A percentile compares a stretch with the other conserved stretches of the same genome.
Evolutionary conservation across 257 asterid species (phyloP).

Genomic region (Knoxia roxburghii): DNA sequence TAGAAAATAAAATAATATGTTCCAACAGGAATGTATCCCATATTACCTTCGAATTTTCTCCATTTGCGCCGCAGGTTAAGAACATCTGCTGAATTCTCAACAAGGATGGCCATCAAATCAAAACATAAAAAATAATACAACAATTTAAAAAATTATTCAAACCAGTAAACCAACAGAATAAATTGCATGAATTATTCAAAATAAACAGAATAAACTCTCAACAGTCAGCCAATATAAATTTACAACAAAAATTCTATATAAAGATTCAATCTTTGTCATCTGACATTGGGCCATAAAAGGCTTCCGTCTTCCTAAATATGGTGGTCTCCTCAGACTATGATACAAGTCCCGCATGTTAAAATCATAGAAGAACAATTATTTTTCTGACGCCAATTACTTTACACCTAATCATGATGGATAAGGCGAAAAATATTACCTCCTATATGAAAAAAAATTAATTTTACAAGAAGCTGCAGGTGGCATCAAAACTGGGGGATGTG

Average conservation of each 20-base stretch:
- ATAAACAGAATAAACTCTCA: no score
- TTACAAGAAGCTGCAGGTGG: conserved; percentile 14
- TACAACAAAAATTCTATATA: neutral
- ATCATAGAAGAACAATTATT: neutral
- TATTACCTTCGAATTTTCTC: no score
- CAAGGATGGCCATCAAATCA: no score
- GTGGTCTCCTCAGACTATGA: conserved; percentile 14
- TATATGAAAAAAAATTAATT: neutral
- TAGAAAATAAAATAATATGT: no score
- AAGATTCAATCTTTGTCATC: neutral
- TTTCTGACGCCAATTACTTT: conserved; percentile 4
- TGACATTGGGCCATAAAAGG: neutral
- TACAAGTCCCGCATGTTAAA: conserved; percentile 9
- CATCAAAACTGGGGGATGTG: conserved; percentile 24
- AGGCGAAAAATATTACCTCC: conserved; percentile 8
- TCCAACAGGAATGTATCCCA: no score
- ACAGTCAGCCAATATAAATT: neutral
- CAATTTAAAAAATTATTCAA: no score
- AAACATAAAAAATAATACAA: no score
- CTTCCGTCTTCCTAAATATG: neutral
- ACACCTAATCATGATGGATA: conserved; percentile 4
- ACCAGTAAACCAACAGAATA: no score
- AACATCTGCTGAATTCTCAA: no score
- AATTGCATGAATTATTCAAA: no score
- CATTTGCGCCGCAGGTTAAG: no score